These are phyloP conservation scores for Fomes fomentarius DNA, from an alignment of 1,284 basidiomycete species.

Conservation along the genomic window DNA sequence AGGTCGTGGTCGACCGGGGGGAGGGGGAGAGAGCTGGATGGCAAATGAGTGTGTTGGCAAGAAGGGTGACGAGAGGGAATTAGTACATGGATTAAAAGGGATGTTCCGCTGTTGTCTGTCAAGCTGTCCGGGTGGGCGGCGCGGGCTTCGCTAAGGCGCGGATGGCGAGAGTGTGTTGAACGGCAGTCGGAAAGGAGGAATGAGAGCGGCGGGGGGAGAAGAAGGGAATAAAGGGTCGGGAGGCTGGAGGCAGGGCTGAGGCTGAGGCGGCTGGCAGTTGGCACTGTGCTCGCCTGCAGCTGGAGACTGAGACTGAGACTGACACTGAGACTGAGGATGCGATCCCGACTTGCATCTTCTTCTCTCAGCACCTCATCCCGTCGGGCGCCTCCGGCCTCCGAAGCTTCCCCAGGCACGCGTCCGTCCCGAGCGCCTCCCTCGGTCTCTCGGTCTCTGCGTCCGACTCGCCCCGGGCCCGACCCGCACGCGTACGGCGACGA, in stretches of 20 bases:
- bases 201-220: not conserved
- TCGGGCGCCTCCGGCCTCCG: too few species aligned
- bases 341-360: too few species aligned
- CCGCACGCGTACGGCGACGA: constrained; percentile 11
- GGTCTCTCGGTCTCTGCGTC: not conserved
- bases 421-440: not conserved
- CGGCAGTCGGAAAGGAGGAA: not conserved
- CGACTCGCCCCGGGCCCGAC: not conserved
- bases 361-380: too few species aligned
- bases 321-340: not conserved
- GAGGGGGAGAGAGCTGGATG: not conserved
- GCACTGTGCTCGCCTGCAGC: not conserved
- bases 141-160: not conserved
- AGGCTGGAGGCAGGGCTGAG: not conserved
- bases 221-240: not conserved
- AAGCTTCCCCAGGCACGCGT: too few species aligned
- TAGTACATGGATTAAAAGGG: constrained; percentile 19
- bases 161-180: not conserved
- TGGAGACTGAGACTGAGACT: not conserved
- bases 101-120: constrained; percentile 12
- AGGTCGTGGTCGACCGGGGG: not conserved
- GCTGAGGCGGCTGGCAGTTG: not conserved
- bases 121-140: not conserved
- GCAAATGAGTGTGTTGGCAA: constrained; percentile 19
- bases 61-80: constrained; percentile 12